Base-by-base conservation (phyloP, 1,284 basidiomycete genomes). In the Rhodotorula sp. region DNA sequence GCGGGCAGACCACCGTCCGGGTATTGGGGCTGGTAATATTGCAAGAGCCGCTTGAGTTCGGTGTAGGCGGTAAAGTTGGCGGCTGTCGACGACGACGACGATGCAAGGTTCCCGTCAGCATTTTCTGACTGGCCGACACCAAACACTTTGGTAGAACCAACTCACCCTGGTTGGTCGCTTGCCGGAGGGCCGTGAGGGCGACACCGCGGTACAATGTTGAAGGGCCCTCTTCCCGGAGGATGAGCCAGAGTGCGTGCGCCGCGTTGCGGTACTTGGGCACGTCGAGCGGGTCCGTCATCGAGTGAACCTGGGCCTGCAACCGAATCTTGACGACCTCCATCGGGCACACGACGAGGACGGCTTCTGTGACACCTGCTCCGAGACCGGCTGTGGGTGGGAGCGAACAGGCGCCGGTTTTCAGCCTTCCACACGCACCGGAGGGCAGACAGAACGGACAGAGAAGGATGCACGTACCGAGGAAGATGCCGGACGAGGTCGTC, bases 291-390 rank as follows among this genome's bases (percentile, higher is more conserved):
- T 99, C 95, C 16, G 95, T 93, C 70, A 99, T 86, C 52, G 95
- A 98, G 83, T 99, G 95, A 81, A 93, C 91, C 81, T 99, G 97
- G 12, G 97, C 95, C 83, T 99, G 95, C 77, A 99, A 84, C 67
- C 97, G 89, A 80, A 99, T 99, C 85, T 99, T 99, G 80, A 99
- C 93, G 57, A 99, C 95, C 81, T 99, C 95, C 95, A 99, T 99
- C 0, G 95, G 95, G 69, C 92, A 97, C 18, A 99, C 95, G 54
- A 99, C 93, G 16, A 88, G 85, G 23, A 99, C 88, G 10, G 95
- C 95, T 83, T 97, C 95, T 1, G 94, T 93, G 23, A 90, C 91
- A 66, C 95, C 95, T 18, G 95, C 95, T 65, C 90, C 92, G 43
- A 99, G 85, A 79, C 95, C 95, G 77, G 93, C 93, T 92, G 75